A percentile compares a stretch with the other conserved stretches of the same genome.
Conservation (phyloP, 1,139 yeast genomes). For the Sugiyamaella grinbergsii region DNA sequence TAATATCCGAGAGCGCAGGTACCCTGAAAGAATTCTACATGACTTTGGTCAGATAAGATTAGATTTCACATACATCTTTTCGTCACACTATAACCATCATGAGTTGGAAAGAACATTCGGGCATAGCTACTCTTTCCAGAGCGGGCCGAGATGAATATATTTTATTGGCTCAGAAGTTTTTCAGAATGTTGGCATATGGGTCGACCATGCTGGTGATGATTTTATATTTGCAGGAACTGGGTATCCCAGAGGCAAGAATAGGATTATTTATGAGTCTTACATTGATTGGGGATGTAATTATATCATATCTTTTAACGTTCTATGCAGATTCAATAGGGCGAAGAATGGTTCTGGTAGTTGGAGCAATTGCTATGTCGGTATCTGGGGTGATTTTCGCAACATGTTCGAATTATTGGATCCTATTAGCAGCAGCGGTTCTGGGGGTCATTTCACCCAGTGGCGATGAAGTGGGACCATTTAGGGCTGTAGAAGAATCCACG, state of each 20-base stretch:
- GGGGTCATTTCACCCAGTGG: constrained; percentile 89
- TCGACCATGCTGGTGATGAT: constrained; percentile 80
- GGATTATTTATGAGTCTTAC: constrained; percentile 87
- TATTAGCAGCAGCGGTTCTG: constrained; percentile 63
- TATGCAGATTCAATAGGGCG: constrained; percentile 78
- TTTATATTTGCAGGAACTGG: constrained; percentile 60
- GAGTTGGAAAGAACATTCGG: constrained; percentile 23
- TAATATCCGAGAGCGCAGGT: no score
- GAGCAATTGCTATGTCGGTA: constrained; percentile 67
- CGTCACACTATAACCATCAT: neutral
- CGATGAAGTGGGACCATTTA: constrained; percentile 91
- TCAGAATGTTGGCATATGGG: constrained; percentile 78
- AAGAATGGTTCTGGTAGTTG: constrained; percentile 62
- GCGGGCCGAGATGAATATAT: constrained; percentile 56
- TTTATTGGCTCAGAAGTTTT: constrained; percentile 69
- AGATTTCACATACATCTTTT: neutral
- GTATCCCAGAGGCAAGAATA: constrained; percentile 58
- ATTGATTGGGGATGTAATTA: constrained; percentile 71
- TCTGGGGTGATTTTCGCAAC: constrained; percentile 69
- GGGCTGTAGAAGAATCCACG: constrained; percentile 83
- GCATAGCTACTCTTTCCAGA: constrained; percentile 25
- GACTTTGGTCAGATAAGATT: neutral
- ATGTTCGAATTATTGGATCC: constrained; percentile 52
- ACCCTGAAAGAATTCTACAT: no score
- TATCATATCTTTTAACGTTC: constrained; percentile 75